A percentile compares a stretch with the other conserved stretches of the same genome.
phyloP scores from a whole-genome alignment of 495 filamentous ascomycete genomes.

The Staphylotrichum tortipilum region DNA sequence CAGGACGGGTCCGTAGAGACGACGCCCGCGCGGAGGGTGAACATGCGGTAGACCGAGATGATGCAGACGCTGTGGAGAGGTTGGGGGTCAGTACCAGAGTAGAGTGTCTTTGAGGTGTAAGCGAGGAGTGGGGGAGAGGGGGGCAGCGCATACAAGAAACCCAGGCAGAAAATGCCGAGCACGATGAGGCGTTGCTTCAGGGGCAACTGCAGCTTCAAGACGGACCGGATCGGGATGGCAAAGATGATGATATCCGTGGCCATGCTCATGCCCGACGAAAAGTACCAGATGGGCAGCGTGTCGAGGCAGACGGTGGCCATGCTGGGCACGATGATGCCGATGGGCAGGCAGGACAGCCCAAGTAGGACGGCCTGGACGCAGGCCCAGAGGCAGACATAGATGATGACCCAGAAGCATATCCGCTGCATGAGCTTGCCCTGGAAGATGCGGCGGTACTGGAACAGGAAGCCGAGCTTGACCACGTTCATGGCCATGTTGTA shows the following conservation, averaged over 20 bases:
- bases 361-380: constrained; percentile 15
- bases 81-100: too few species aligned
- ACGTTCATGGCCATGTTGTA: background rate
- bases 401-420: constrained; percentile 1
- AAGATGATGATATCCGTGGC: constrained; percentile 34
- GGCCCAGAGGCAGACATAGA: constrained; percentile 16
- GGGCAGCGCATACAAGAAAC: constrained; percentile 10
- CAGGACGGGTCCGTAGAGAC: too few species aligned
- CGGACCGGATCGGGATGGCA: constrained; percentile 27
- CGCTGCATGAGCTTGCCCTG: background rate
- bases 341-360: constrained; percentile 44
- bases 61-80: too few species aligned
- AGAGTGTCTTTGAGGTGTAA: too few species aligned
- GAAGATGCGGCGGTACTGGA: background rate
- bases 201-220: constrained; percentile 25
- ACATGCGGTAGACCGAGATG: too few species aligned
- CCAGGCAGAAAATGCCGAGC: constrained; percentile 13
- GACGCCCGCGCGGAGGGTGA: too few species aligned
- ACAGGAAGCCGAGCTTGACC: background rate
- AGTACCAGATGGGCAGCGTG: constrained; percentile 31
- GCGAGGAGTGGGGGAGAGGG: too few species aligned
- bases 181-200: constrained; percentile 23
- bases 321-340: constrained; percentile 21
- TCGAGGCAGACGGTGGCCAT: constrained; percentile 40
- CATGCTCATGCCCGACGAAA: constrained; percentile 29